A percentile compares a stretch with the other conserved stretches of the same genome.
Conservation (phyloP, 2,329 filamentous ascomycete species). For the Davidsoniella neocaledoniae region DNA sequence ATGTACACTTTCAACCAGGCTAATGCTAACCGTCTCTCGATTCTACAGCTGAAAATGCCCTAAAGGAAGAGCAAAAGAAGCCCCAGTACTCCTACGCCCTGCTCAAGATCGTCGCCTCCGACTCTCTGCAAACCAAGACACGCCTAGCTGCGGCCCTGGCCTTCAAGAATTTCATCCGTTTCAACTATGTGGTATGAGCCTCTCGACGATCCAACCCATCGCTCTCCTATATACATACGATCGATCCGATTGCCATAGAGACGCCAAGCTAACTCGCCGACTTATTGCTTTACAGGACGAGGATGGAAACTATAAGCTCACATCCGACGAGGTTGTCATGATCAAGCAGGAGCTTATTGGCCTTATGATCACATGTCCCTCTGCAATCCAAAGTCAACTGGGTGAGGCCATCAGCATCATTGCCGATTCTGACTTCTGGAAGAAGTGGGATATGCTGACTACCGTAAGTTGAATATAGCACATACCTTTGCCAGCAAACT, state of each 20-base stretch:
- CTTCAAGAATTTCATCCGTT: slow-evolving; percentile 97
- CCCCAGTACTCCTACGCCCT: slow-evolving; percentile 77
- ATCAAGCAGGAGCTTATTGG: slow-evolving; percentile 95
- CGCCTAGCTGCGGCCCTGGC: slow-evolving; percentile 77
- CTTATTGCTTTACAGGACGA: slow-evolving; percentile 43
- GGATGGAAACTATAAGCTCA: slow-evolving; percentile 82
- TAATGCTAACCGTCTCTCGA: not conserved
- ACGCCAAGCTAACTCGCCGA: not conserved
- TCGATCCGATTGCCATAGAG: not conserved
- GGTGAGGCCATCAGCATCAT: slow-evolving; percentile 95
- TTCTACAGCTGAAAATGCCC: slow-evolving; percentile 56
- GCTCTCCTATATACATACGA: not conserved
- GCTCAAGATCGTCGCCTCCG: slow-evolving; percentile 75
- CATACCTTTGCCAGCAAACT: not conserved
- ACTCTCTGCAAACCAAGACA: slow-evolving; percentile 55
- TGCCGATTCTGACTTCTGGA: slow-evolving; percentile 94
- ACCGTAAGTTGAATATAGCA: slow-evolving; percentile 2
- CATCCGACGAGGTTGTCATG: slow-evolving; percentile 61
- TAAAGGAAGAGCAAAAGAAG: slow-evolving; percentile 65
- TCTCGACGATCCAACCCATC: slow-evolving; percentile 13
- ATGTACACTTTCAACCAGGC: not conserved
- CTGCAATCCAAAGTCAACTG: slow-evolving; percentile 78
- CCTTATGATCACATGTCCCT: slow-evolving; percentile 83
- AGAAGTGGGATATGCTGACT: slow-evolving; percentile 89
- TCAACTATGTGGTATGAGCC: slow-evolving; percentile 62